These are phyloP conservation scores for Blepharisma stoltei DNA, from an alignment of 73 alveolate genomes.

Conservation along the genomic window DNA sequence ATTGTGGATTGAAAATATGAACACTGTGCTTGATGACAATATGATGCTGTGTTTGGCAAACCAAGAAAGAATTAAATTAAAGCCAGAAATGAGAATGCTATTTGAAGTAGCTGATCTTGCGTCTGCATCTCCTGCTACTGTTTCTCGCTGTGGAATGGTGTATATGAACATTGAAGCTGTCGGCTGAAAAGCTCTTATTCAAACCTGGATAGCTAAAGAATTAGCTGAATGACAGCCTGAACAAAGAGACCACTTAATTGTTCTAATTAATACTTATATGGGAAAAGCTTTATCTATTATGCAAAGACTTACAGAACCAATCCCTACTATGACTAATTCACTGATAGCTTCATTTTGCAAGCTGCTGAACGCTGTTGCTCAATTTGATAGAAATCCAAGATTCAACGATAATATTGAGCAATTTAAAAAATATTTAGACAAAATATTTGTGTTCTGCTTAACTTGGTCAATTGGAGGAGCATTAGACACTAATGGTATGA, in stretches of 20 bases:
- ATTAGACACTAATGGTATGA: not conserved
- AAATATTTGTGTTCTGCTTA: conserved; percentile 17
- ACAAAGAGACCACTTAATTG: conserved; percentile 46
- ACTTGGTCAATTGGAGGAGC: conserved; percentile 18
- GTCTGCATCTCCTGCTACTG: conserved; percentile 97
- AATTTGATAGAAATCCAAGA: not conserved
- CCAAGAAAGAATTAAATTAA: conserved; percentile 82
- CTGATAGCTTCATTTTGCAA: not conserved
- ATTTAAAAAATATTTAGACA: not conserved
- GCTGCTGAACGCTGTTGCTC: not conserved
- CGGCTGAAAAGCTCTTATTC: conserved; percentile 91
- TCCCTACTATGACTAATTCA: conserved; percentile 45
- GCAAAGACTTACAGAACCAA: conserved; percentile 51
- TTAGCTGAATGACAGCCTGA: conserved; percentile 79
- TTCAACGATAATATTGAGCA: not conserved
- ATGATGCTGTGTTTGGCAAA: conserved; percentile 93
- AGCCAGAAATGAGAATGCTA: conserved; percentile 89
- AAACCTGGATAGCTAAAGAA: conserved; percentile 91
- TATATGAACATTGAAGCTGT: conserved; percentile 75
- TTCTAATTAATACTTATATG: conserved; percentile 43
- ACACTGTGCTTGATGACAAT: conserved; percentile 98
- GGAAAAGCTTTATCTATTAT: conserved; percentile 1
- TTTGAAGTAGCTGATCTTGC: conserved; percentile 90
- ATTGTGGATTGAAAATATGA: conserved; percentile 97
- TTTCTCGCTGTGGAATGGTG: conserved; percentile 96